Base-by-base conservation (phyloP, 139 green algal genomes). In the Coccomyxa sp. region DNA sequence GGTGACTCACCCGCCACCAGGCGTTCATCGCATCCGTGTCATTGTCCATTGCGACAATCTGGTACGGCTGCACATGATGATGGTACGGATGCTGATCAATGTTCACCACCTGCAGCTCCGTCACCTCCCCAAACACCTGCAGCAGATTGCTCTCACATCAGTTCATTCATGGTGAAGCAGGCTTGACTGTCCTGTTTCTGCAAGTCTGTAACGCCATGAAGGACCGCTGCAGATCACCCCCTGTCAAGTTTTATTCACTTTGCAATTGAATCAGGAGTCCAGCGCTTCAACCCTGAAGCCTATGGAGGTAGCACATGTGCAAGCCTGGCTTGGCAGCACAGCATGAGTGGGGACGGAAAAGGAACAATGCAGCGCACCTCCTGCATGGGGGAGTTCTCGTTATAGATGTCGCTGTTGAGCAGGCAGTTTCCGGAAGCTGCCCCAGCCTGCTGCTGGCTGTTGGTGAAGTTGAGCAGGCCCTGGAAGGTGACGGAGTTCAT, bases 381-480 rank as follows among this genome's bases (percentile, higher is more conserved):
- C 37, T 82, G 78, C 50, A 82, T 68, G 35, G 71, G 35, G 1
- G 41, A 40, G 35, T 10, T 41, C 37, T 82, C 50, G 33, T 68
- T 54, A 27, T 78, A 82, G 35, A 41, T 24, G 27, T 44, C 10
- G 8, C 70, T 55, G 33, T 82, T 82, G 29, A 82, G 22, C 16
- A 40, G 22, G 39, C 78, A 82, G 27, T 34, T 64, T 8, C 31
- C 68, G 9, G 78, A 78, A 29, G 29, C 8, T 8, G 78, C 35
- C 34, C 35, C 27, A 0, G 40, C 37, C 39, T 38, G 38, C 38
- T 81, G 39, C 12, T 68, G 77, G 1, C 5, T 6, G 78, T 82
- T 78, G 70, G 78, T 82, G 78, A 82, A 82, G 71, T 82, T 82
- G 44, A 82, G 7, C 27, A 82, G 71, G 0, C 77, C 77, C 0